phyloP scores from a whole-genome alignment of 495 filamentous ascomycete species.

The Penicillium lagena region DNA sequence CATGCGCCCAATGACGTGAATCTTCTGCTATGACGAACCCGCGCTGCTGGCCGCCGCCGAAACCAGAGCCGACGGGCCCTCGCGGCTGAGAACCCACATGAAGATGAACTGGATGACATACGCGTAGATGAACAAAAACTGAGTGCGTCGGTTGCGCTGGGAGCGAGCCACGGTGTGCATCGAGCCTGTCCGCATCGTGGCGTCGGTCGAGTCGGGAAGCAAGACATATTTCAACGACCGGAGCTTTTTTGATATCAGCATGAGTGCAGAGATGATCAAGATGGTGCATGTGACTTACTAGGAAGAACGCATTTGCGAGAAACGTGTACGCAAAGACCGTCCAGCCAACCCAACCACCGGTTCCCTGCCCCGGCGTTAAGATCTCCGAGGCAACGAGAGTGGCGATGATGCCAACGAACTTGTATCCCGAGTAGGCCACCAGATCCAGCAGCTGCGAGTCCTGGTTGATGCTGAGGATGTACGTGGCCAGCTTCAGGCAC shows the following conservation, averaged over 20 bases:
- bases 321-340: slow-evolving; percentile 84
- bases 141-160: slow-evolving; percentile 82
- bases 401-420: slow-evolving; percentile 93
- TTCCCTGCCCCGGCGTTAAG: slow-evolving; percentile 68
- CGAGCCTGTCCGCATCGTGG: slow-evolving; percentile 52
- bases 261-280: too few relatives aligned
- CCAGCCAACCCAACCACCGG: slow-evolving; percentile 85
- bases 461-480: slow-evolving; percentile 87
- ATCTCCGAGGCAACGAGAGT: slow-evolving; percentile 74
- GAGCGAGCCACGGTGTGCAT: slow-evolving; percentile 75
- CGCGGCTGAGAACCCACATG: slow-evolving; percentile 82
- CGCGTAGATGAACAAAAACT: slow-evolving; percentile 93
- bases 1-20: background rate
- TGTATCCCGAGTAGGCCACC: slow-evolving; percentile 95
- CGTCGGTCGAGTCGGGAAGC: slow-evolving; percentile 73
- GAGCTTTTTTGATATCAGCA: slow-evolving; percentile 50
- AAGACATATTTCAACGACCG: slow-evolving; percentile 93
- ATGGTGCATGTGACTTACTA: slow-evolving; percentile 50
- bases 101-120: slow-evolving; percentile 91
- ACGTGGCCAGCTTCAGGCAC: slow-evolving; percentile 83
- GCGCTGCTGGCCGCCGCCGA: slow-evolving; percentile 10
- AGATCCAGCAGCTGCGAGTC: slow-evolving; percentile 83
- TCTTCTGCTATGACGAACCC: slow-evolving; percentile 19
- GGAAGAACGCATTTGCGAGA: slow-evolving; percentile 88
- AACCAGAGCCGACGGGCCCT: slow-evolving; percentile 26